Evolutionary conservation across 2,329 filamentous ascomycete species (phyloP).

Genomic region (Penicillium sp.): DNA sequence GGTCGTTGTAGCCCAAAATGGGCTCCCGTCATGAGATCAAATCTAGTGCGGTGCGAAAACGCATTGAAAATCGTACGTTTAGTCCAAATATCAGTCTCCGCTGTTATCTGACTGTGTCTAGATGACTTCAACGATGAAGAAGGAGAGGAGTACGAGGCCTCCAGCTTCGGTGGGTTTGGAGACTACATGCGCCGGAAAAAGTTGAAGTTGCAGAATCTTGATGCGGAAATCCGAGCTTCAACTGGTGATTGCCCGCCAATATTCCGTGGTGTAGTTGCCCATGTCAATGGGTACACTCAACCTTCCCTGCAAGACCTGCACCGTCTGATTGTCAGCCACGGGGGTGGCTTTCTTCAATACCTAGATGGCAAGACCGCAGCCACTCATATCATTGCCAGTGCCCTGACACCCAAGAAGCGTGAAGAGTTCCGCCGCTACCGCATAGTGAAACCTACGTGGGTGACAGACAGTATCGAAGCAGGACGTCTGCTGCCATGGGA

Average conservation of each 20-base stretch:
- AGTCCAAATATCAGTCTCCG: background rate
- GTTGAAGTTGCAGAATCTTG: constrained; percentile 93
- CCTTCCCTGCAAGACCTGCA: constrained; percentile 88
- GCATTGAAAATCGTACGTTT: constrained; percentile 57
- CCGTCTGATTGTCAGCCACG: constrained; percentile 81
- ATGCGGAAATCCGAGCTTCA: constrained; percentile 71
- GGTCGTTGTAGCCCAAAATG: constrained; percentile 45
- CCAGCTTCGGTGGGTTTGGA: constrained; percentile 80
- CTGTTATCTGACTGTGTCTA: constrained; percentile 23
- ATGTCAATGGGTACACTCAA: constrained; percentile 95
- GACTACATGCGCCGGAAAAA: constrained; percentile 97
- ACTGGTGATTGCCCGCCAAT: constrained; percentile 72
- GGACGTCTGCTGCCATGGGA: constrained; percentile 83
- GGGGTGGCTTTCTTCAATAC: constrained; percentile 93
- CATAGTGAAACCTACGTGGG: constrained; percentile 92
- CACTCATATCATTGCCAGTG: constrained; percentile 92
- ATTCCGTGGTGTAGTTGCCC: constrained; percentile 85
- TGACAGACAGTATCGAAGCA: constrained; percentile 81
- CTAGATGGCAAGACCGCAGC: constrained; percentile 91
- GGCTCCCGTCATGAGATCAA: constrained; percentile 61
- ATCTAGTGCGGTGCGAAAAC: constrained; percentile 59
- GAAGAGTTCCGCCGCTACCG: constrained; percentile 84
- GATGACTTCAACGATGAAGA: constrained; percentile 75
- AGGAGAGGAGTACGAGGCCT: constrained; percentile 87
- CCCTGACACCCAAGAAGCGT: constrained; percentile 85